Percentiles rank a stretch among this genome's conserved stretches.
Conservation (phyloP, 352 stramenopile species). For the Pythium periplocum region DNA sequence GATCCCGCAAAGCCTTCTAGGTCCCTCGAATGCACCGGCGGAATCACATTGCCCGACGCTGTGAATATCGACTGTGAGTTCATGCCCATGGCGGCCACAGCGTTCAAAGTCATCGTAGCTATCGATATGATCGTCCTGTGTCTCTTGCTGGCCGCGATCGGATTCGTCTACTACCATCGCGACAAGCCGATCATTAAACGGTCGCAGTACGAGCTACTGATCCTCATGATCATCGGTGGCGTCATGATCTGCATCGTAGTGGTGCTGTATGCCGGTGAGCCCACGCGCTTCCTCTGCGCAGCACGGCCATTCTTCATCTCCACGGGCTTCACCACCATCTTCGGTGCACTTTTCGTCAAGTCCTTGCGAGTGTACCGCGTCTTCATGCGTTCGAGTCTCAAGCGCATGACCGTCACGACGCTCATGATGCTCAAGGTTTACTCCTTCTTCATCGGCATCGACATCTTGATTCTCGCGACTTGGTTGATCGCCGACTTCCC, state of each 20-base stretch:
- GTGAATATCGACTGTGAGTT: conserved; percentile 30
- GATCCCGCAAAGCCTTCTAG: conserved; percentile 8
- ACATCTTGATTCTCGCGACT: conserved; percentile 19
- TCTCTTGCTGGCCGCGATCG: conserved; percentile 11
- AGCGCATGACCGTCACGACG: conserved; percentile 17
- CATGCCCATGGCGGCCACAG: conserved; percentile 11
- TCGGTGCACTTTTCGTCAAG: conserved; percentile 28
- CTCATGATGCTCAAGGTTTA: conserved; percentile 19
- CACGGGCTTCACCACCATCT: conserved; percentile 26
- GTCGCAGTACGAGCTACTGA: conserved; percentile 60
- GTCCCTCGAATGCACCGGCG: conserved; percentile 32
- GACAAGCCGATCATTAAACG: conserved; percentile 51
- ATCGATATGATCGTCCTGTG: conserved; percentile 20
- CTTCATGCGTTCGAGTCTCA: conserved; percentile 23
- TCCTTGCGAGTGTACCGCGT: conserved; percentile 36
- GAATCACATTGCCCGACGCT: conserved; percentile 15
- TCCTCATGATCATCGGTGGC: conserved; percentile 43
- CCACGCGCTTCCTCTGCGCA: conserved; percentile 29
- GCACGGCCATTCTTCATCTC: conserved; percentile 22
- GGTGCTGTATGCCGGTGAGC: conserved; percentile 35
- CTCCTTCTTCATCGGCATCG: conserved; percentile 11
- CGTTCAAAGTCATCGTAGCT: conserved; percentile 14
- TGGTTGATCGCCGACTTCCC: conserved; percentile 26
- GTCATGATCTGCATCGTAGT: conserved; percentile 38
- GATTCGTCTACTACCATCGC: conserved; percentile 30